A percentile compares a stretch with the other conserved stretches of the same genome.
Conservation (phyloP, 805 yeast genomes). For the Candida endomychidarum region DNA sequence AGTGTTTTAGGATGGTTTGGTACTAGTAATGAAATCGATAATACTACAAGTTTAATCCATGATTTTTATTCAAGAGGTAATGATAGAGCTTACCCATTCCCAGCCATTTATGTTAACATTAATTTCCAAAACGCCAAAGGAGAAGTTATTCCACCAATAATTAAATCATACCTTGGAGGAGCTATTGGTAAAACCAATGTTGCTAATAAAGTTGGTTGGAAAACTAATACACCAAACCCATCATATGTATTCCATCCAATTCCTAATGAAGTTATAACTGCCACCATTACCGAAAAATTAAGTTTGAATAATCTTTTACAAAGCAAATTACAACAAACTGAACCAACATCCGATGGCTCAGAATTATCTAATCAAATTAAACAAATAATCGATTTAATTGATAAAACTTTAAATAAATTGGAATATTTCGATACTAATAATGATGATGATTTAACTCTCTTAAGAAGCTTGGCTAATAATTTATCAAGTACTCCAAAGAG, state of each 20-base stretch:
- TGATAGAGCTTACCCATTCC: conserved; percentile 69
- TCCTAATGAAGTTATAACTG: conserved; percentile 60
- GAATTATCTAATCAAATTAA: conserved; percentile 47
- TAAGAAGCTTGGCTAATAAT: conserved; percentile 61
- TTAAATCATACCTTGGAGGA: conserved; percentile 74
- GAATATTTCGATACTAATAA: conserved; percentile 31
- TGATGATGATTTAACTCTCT: conserved; percentile 56
- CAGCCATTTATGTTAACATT: conserved; percentile 77
- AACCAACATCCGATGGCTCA: conserved; percentile 35
- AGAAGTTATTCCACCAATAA: conserved; percentile 51
- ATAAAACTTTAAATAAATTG: conserved; percentile 50
- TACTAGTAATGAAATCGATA: conserved; percentile 58
- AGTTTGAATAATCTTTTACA: conserved; percentile 45
- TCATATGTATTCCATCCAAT: conserved; percentile 74
- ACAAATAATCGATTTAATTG: conserved; percentile 47
- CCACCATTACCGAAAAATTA: conserved; percentile 54
- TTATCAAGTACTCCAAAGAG: conserved; percentile 52
- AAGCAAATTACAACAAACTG: conserved; percentile 21
- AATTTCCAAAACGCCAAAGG: conserved; percentile 51
- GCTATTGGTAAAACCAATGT: conserved; percentile 53
- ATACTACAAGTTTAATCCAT: conserved; percentile 74
- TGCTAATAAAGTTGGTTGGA: conserved; percentile 32
- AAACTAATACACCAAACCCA: conserved; percentile 25
- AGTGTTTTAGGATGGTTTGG: conserved; percentile 86
- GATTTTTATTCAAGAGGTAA: conserved; percentile 72